These are phyloP conservation scores for Globisporangium middletonii DNA, from an alignment of 352 stramenopile genomes.

Conservation along the genomic window DNA sequence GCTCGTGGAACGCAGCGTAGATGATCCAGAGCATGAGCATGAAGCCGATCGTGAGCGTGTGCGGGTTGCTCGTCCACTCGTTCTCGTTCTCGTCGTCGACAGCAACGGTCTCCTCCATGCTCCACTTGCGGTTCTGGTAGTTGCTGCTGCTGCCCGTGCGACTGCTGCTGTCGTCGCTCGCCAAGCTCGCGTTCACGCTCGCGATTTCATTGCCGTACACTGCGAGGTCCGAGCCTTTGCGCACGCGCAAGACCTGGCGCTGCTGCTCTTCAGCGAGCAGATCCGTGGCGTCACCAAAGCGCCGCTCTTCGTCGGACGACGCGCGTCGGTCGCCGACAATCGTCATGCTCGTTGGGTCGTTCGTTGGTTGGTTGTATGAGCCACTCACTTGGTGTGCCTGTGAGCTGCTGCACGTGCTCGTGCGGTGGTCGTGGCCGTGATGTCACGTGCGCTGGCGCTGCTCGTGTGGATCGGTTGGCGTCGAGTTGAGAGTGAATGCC, in stretches of 20 bases:
- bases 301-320: slow-evolving; percentile 13
- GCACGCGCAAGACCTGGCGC: slow-evolving; percentile 50
- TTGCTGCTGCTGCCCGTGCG: slow-evolving; percentile 24
- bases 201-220: slow-evolving; percentile 48
- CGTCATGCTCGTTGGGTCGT: not conserved
- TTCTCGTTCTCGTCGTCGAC: slow-evolving; percentile 70
- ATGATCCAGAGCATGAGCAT: slow-evolving; percentile 81
- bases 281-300: slow-evolving; percentile 13
- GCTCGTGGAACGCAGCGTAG: slow-evolving; percentile 78
- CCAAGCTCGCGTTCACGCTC: slow-evolving; percentile 33
- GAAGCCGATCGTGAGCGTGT: slow-evolving; percentile 75
- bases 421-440: too few relatives aligned
- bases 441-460: too few relatives aligned
- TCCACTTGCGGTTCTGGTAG: slow-evolving; percentile 83
- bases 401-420: not conserved
- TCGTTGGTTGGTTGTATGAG: not conserved
- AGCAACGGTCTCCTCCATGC: slow-evolving; percentile 72
- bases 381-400: not conserved
- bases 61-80: slow-evolving; percentile 80
- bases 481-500: too few relatives aligned
- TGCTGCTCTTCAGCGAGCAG: slow-evolving; percentile 34
- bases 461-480: too few relatives aligned
- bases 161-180: slow-evolving; percentile 12
- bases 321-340: not conserved
- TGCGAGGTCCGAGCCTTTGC: slow-evolving; percentile 52